phyloP scores from a whole-genome alignment of 2,329 filamentous ascomycete species.

The Aspergillus brasiliensis region DNA sequence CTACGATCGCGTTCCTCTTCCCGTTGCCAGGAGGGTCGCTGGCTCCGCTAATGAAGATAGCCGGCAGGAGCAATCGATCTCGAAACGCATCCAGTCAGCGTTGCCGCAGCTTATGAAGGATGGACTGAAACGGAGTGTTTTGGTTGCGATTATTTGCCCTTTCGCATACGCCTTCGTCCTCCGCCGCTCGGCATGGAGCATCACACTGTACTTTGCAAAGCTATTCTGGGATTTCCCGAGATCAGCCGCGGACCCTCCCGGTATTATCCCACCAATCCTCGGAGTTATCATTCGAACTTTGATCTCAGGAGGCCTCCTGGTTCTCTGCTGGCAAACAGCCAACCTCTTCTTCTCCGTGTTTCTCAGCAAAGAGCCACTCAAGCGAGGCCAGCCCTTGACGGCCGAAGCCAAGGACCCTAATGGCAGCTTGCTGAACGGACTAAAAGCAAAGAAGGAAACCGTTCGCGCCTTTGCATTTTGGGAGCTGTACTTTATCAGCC shows the following conservation, averaged over 20 bases:
- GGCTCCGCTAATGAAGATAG: conserved; percentile 38
- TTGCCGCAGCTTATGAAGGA: conserved; percentile 33
- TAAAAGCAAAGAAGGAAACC: conserved; percentile 79
- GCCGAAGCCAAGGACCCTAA: conserved; percentile 87
- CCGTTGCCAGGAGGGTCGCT: conserved; percentile 41
- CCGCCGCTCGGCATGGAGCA: conserved; percentile 66
- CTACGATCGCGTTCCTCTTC: conserved; percentile 67
- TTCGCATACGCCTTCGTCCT: conserved; percentile 65
- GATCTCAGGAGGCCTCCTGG: conserved; percentile 66
- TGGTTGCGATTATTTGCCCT: conserved; percentile 51
- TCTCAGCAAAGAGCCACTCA: conserved; percentile 77
- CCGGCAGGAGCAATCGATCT: conserved; percentile 39
- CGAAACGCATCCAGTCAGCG: conserved; percentile 41
- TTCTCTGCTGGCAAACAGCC: conserved; percentile 73
- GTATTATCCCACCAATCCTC: conserved; percentile 57
- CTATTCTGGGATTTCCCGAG: conserved; percentile 75
- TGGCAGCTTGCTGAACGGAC: conserved; percentile 78
- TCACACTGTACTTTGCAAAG: conserved; percentile 69
- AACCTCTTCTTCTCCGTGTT: conserved; percentile 80
- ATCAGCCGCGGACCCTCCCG: conserved; percentile 62
- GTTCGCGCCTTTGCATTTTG: conserved; percentile 84
- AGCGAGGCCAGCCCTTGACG: conserved; percentile 81
- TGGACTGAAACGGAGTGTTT: conserved; percentile 39
- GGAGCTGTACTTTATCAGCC: conserved; percentile 81
- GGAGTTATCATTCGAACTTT: conserved; percentile 60